Evolutionary conservation across 2,329 filamentous ascomycete species (phyloP), one percentile per base, ranked within the genome.

Genomic region (Myrmaecium sp.): DNA sequence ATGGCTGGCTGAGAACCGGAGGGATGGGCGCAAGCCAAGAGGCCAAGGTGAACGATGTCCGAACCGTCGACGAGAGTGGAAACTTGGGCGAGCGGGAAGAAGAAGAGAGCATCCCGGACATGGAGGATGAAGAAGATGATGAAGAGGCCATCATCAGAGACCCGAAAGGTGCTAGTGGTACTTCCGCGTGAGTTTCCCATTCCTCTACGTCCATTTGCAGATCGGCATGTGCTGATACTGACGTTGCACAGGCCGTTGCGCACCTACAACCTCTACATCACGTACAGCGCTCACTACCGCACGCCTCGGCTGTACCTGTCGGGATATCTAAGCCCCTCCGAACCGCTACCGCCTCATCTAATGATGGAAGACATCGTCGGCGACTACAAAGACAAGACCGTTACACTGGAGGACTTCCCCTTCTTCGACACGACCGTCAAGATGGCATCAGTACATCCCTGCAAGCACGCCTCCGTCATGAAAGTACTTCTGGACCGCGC

Each of bases 301-400:
- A 95, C 89, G 4, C 89, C 89, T 0, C 81, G 89, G 17, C 70
- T 95, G 43, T 98, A 94, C 54, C 72, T 98, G 25, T 91, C 83
- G 0, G 89, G 89, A 42, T 95, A 95, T 54, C 61, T 71, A 8
- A 67, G 78, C 14, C 69, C 71, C 31, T 80, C 80, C 15, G 77
- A 83, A 37, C 83, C 84, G 2, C 73, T 92, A 0, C 70, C 77
- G 3, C 83, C 83, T 3, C 67, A 77, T 27, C 63, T 75, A 27
- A 93, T 93, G 83, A 91, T 93, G 79, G 81, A 93, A 52, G 83
- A 93, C 49, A 92, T 93, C 30, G 79, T 92, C 18, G 83, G 84
- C 34, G 83, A 93, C 59, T 93, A 93, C 62, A 91, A 91, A 49
- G 83, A 93, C 60, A 98, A 98, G 64, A 98, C 89, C 0, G 89